These are phyloP conservation scores for Phaeosphaeriaceae sp. DNA, from an alignment of 2,329 filamentous ascomycete species.

Conservation along the genomic window DNA sequence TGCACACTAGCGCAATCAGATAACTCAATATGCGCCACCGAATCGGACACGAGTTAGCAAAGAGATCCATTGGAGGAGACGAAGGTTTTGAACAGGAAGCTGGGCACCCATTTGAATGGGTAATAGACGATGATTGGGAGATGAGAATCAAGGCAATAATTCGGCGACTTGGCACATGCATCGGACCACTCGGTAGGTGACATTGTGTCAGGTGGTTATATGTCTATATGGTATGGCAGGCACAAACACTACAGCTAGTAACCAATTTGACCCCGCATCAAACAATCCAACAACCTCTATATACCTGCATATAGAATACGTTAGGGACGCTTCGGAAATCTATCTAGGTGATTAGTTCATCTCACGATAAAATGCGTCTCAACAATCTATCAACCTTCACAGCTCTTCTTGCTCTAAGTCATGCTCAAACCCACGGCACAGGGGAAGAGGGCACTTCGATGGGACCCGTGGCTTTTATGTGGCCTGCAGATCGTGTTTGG, in stretches of 20 bases:
- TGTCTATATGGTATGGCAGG: conserved; percentile 5
- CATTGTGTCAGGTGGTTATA: conserved; percentile 11
- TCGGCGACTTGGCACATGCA: conserved; percentile 21
- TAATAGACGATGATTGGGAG: conserved; percentile 1
- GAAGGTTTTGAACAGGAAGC: conserved; percentile 8
- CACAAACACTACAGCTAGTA: conserved; percentile 1
- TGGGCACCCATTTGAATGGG: not conserved
- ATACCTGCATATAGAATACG: not conserved
- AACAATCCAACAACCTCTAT: not conserved
- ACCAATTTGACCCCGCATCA: not conserved
- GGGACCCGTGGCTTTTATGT: conserved; percentile 67
- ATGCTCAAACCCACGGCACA: conserved; percentile 33
- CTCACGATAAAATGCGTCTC: conserved; percentile 12
- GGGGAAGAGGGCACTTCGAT: conserved; percentile 47
- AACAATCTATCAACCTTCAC: not conserved
- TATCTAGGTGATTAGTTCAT: no score
- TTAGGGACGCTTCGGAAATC: not conserved
- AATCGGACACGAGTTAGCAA: conserved; percentile 6
- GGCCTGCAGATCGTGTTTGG: conserved; percentile 65
- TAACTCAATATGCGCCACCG: conserved; percentile 23
- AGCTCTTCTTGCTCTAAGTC: not conserved
- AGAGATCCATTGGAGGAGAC: not conserved
- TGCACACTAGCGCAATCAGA: conserved; percentile 33
- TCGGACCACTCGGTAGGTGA: conserved; percentile 10
- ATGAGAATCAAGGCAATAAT: conserved; percentile 15